Base-by-base conservation (phyloP, 2,329 filamentous ascomycete genomes). In the Talaromyces atroroseus region DNA sequence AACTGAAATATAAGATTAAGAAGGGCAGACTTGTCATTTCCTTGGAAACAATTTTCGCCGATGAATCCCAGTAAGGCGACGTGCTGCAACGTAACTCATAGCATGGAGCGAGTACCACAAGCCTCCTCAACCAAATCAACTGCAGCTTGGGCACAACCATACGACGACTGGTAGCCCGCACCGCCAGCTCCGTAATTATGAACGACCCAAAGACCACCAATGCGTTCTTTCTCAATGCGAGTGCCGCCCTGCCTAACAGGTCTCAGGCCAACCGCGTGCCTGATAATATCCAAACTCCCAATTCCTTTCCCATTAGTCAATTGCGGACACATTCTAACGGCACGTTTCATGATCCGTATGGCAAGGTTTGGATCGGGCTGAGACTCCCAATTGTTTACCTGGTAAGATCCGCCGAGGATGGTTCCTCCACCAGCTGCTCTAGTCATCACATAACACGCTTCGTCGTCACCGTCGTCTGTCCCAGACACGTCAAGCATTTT, bases 381-480 rank as follows among this genome's bases (percentile, higher is more conserved):
- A 38, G 84, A 81, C 62, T 94, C 88, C 89, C 89, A 95, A 66
- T 85, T 87, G 21, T 85, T 81, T 64, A n/a, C 83, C 68, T 91
- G 86, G 65, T 95, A 88, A 47, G 87, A 92, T 2, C 92, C 91
- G 18, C 91, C 91, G 1, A 96, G 76, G 46, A 96, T 80, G 0
- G 89, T 94, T 11, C 92, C 92, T 18, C 91, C 92, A 69, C 68
- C 72, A 48, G 71, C 69, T 1, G 90, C 89, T 29, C 92, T 82
- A 65, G 84, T 85, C 91, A 96, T 96, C 50, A 88, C 79, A 68
- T 96, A 96, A 57, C 82, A 76, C 3, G 86, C 76, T 71, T 96
- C 91, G 36, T 87, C 85, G 0, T 78, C 76, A 2, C 82, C 86
- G 65, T 94, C 89, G 49, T 90, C 87, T 0, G 84, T 88, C 44